Base-by-base conservation (phyloP, 1,139 yeast genomes). In the Geotrichum reessii region DNA sequence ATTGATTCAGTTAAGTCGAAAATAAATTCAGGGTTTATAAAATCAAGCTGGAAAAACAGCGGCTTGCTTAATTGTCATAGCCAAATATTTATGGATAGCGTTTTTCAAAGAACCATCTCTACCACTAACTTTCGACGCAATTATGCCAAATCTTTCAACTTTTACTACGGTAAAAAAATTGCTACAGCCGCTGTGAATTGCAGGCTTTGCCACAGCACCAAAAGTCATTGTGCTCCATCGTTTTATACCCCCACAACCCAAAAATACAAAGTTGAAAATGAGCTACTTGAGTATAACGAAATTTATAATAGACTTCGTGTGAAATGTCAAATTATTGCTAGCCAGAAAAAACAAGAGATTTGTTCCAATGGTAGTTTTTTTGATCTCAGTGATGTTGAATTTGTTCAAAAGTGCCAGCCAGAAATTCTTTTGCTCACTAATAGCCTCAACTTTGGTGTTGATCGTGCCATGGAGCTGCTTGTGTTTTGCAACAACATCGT, bases 141-240 rank as follows among this genome's bases (percentile, higher is more conserved):
- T 2, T 47, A 46, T 22, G 48, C 52, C 17, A 25, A 24, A 12
- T 28, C 42, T 17, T 22, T 22, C 22, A 25, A 28, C 8, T 55
- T 50, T 47, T 44, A 42, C 40, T 50, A 24, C 44, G 58, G 58
- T 7, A 55, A 50, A 25, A 50, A 31, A 6, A 44, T 21, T 9
- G 33, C 51, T 8, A 40, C 24, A 7, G 48, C 40, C 27, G 22
- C 50, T 17, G 58, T 22, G n/a, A 48, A 22, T 22, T 55, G 58
- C 27, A 12, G 42, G n/a, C 14, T 55, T 5, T 55, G 58, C 40
- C 44, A 48, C 47, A 40, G 12, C 4, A 40, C 21, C 11, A 24
- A 8, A 9, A 1, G n/a, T 11, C 14, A 44, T 2, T 24, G 17
- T 14, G 21, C 9, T 7, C 14, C 1, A 9, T 37, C 8, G 7